Evolutionary conservation across 352 stramenopile species (phyloP).

Genomic region (Globisporangium ultimum): DNA sequence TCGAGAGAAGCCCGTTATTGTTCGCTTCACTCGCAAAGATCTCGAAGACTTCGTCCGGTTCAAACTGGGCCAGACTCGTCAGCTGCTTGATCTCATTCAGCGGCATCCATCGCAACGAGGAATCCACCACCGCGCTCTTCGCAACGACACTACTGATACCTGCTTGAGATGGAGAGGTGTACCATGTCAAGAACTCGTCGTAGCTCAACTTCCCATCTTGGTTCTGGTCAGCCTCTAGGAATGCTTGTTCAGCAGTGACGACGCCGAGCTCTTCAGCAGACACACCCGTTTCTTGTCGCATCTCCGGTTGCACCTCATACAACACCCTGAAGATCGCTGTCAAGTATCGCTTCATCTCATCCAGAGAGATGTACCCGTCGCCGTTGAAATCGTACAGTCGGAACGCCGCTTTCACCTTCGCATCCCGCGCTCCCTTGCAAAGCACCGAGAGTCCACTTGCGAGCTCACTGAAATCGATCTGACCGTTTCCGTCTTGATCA

Average conservation of each 20-base stretch:
- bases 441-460: conserved; percentile 80
- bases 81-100: conserved; percentile 81
- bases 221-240: conserved; percentile 79
- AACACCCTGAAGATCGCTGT: conserved; percentile 86
- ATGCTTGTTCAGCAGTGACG: conserved; percentile 84
- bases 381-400: conserved; percentile 84
- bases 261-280: conserved; percentile 67
- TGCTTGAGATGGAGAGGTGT: conserved; percentile 63
- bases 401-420: conserved; percentile 84
- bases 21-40: conserved; percentile 80
- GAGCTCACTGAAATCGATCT: conserved; percentile 87
- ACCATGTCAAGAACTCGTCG: conserved; percentile 87
- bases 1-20: conserved; percentile 65
- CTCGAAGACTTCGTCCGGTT: conserved; percentile 85
- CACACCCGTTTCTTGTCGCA: conserved; percentile 60
- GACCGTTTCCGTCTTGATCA: conserved; percentile 68
- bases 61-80: conserved; percentile 73
- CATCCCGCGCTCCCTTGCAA: conserved; percentile 75
- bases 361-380: conserved; percentile 80
- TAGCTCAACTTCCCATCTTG: conserved; percentile 82
- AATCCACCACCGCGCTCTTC: conserved; percentile 74
- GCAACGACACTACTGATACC: conserved; percentile 66
- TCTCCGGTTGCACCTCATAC: conserved; percentile 80
- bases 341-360: conserved; percentile 87
- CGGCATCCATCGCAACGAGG: conserved; percentile 76